These are phyloP conservation scores for Amanita jacksonii DNA, from an alignment of 768 basidiomycete species.

Conservation along the genomic window DNA sequence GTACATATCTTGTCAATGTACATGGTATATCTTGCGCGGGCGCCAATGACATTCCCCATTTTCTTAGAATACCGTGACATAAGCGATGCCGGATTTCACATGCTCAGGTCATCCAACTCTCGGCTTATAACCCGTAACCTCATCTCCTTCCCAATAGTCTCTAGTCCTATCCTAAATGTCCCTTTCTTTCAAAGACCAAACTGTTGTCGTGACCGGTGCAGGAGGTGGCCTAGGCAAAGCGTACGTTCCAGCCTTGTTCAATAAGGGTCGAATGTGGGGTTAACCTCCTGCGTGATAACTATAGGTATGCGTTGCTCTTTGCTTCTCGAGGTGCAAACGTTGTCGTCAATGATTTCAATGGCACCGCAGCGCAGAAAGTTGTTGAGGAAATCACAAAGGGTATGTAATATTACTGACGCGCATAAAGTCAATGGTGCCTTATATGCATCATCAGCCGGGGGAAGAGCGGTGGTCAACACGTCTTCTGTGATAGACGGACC, in stretches of 20 bases:
- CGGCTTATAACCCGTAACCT: too few species aligned
- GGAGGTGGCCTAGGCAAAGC: slow-evolving; percentile 91
- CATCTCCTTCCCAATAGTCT: slow-evolving; percentile 1
- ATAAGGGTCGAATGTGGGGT: neutral
- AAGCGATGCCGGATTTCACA: slow-evolving; percentile 10
- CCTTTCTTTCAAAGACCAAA: slow-evolving; percentile 77
- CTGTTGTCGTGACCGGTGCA: slow-evolving; percentile 92
- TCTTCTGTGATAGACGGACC: slow-evolving; percentile 83
- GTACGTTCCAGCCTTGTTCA: slow-evolving; percentile 35
- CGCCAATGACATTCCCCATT: slow-evolving; percentile 20
- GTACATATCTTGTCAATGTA: slow-evolving; percentile 21
- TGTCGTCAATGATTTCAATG: slow-evolving; percentile 92
- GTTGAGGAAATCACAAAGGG: slow-evolving; percentile 82
- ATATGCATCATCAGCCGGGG: slow-evolving; percentile 52
- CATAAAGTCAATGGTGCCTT: neutral
- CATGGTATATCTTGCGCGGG: slow-evolving; percentile 26
- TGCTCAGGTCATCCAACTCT: too few species aligned
- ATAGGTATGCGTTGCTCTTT: slow-evolving; percentile 83
- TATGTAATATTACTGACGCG: slow-evolving; percentile 28
- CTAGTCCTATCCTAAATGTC: slow-evolving; percentile 27
- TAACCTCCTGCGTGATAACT: too few species aligned
- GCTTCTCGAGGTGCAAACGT: slow-evolving; percentile 91
- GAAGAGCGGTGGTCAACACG: slow-evolving; percentile 80
- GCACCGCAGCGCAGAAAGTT: slow-evolving; percentile 81
- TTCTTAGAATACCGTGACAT: neutral